phyloP scores from a whole-genome alignment of 2,329 filamentous ascomycete species.

The Scedosporium dehoogii region DNA sequence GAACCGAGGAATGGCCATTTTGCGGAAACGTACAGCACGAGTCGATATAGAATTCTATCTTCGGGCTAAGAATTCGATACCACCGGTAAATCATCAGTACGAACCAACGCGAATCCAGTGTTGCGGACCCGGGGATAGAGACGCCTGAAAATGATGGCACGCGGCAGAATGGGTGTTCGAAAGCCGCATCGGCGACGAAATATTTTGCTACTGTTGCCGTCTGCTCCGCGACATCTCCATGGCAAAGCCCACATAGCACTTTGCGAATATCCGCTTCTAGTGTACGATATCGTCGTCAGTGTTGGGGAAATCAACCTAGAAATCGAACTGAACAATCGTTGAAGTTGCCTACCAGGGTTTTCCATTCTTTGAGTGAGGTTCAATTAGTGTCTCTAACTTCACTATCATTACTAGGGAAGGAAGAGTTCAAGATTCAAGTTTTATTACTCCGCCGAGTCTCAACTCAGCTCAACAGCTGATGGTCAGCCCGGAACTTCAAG shows the following conservation, averaged over 20 bases:
- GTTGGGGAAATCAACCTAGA: too few relatives aligned
- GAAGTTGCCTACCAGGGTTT: too few relatives aligned
- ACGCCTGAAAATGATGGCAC: slow-evolving; percentile 44
- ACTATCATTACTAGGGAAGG: too few relatives aligned
- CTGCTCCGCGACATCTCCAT: slow-evolving; percentile 40
- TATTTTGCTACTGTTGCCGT: slow-evolving; percentile 54
- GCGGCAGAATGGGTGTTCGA: slow-evolving; percentile 69
- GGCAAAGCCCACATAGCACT: not conserved
- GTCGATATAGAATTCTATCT: slow-evolving; percentile 58
- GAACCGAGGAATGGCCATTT: not conserved
- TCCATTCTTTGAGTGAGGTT: too few relatives aligned
- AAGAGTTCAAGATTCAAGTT: too few relatives aligned
- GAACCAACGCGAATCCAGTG: slow-evolving; percentile 53
- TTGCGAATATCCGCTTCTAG: not conserved
- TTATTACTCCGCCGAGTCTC: not conserved
- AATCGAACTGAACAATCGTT: too few relatives aligned
- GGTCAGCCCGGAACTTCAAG: not conserved
- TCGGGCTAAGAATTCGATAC: slow-evolving; percentile 76
- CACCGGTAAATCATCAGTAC: slow-evolving; percentile 65
- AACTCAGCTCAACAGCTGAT: not conserved
- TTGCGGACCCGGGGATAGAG: slow-evolving; percentile 28
- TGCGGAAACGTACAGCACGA: slow-evolving; percentile 31
- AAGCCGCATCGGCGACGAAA: slow-evolving; percentile 62
- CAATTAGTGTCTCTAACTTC: too few relatives aligned
- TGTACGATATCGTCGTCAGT: too few relatives aligned